A percentile compares a stretch with the other conserved stretches of the same genome.
Conservation (phyloP, 306 rosid genomes). For the Lathyrus oleraceus region DNA sequence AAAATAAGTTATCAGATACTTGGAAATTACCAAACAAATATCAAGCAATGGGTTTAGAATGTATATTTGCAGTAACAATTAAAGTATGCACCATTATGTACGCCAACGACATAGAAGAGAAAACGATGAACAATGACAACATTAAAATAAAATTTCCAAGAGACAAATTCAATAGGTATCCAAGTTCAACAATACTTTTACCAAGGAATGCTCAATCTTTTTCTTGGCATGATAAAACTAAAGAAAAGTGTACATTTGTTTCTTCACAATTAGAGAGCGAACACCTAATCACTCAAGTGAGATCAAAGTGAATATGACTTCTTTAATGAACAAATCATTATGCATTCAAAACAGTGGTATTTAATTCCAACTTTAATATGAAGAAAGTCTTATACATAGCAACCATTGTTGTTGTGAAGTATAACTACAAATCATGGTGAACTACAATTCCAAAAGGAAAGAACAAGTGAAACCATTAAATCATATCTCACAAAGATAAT, state of each 20-base stretch:
- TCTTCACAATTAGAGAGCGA: slow-evolving; percentile 16
- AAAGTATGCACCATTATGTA: slow-evolving; percentile 20
- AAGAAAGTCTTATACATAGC: slow-evolving; percentile 3
- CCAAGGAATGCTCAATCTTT: slow-evolving; percentile 18
- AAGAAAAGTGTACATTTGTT: slow-evolving; percentile 15
- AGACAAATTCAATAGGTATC: slow-evolving; percentile 3
- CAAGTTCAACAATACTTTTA: background rate
- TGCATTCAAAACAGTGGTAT: slow-evolving; percentile 26
- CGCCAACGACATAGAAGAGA: slow-evolving; percentile 2
- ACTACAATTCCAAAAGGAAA: slow-evolving; percentile 19
- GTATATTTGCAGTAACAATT: slow-evolving; percentile 18
- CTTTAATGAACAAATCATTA: slow-evolving; percentile 21
- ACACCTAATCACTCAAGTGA: slow-evolving; percentile 15
- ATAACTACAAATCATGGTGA: slow-evolving; percentile 19
- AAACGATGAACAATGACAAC: slow-evolving; percentile 1
- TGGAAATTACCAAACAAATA: slow-evolving; percentile 30
- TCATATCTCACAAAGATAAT: slow-evolving; percentile 24
- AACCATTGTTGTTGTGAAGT: slow-evolving; percentile 15
- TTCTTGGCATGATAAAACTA: slow-evolving; percentile 15
- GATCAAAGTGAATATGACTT: slow-evolving; percentile 26
- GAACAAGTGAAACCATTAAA: slow-evolving; percentile 25
- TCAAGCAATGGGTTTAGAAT: slow-evolving; percentile 14
- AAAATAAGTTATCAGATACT: slow-evolving; percentile 19
- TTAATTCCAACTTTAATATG: slow-evolving; percentile 19
- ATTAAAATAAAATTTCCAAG: slow-evolving; percentile 11